Percentiles rank a stretch among this genome's conserved stretches.
These are phyloP conservation scores for Phaffomyces thermotolerans DNA, from an alignment of 805 yeast species.

Conservation along the genomic window DNA sequence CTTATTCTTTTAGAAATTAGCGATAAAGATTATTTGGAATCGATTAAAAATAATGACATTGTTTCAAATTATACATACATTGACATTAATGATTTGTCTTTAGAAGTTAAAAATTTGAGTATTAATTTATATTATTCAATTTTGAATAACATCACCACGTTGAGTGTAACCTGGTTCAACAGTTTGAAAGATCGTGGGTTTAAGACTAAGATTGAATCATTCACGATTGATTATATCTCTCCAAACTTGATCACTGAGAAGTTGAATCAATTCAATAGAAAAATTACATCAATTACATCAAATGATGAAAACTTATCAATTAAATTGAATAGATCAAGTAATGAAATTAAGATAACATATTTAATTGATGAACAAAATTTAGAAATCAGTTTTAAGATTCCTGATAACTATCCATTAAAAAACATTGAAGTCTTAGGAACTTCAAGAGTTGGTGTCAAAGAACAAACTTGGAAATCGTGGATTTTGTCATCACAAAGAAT, in stretches of 20 bases:
- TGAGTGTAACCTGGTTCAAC: constrained; percentile 62
- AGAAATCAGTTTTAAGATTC: constrained; percentile 71
- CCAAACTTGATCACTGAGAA: constrained; percentile 56
- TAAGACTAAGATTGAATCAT: constrained; percentile 52
- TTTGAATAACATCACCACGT: constrained; percentile 46
- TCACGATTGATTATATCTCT: constrained; percentile 55
- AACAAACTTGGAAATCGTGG: constrained; percentile 94
- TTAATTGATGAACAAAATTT: constrained; percentile 81
- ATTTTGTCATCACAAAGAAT: constrained; percentile 82
- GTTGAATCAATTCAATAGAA: constrained; percentile 40
- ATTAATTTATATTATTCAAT: constrained; percentile 46
- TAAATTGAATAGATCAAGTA: constrained; percentile 50
- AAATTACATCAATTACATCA: constrained; percentile 28
- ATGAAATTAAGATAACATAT: constrained; percentile 68
- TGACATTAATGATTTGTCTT: constrained; percentile 32
- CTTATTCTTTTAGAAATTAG: constrained; percentile 39
- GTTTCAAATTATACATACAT: constrained; percentile 20
- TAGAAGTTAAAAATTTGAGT: constrained; percentile 1
- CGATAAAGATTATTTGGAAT: constrained; percentile 16
- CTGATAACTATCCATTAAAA: constrained; percentile 69
- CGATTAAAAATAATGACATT: constrained; percentile 10
- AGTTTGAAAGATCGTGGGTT: constrained; percentile 61
- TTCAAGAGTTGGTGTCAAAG: constrained; percentile 79
- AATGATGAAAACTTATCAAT: constrained; percentile 41
- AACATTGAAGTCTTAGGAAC: constrained; percentile 73